These are phyloP conservation scores for Epicoccum nigrum DNA, from an alignment of 2,329 filamentous ascomycete genomes.

Conservation along the genomic window DNA sequence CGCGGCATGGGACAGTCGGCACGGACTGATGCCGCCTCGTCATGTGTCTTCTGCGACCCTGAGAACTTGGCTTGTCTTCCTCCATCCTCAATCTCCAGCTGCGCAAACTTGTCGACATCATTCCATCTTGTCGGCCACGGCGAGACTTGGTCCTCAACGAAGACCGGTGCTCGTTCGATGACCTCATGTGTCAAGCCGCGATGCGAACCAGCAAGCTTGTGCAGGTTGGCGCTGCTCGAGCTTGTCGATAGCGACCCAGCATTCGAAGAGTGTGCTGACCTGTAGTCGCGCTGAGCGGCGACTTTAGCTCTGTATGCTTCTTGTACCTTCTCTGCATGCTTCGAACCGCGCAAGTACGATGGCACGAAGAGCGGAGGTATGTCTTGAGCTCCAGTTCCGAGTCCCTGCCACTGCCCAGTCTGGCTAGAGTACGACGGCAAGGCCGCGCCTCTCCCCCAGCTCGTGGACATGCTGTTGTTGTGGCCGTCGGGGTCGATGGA, in stretches of 20 bases:
- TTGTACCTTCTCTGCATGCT: slow-evolving; percentile 77
- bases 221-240: slow-evolving; percentile 63
- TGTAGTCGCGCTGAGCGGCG: slow-evolving; percentile 53
- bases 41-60: slow-evolving; percentile 62
- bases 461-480: slow-evolving; percentile 50
- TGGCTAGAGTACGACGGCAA: slow-evolving; percentile 57
- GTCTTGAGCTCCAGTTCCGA: slow-evolving; percentile 33
- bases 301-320: slow-evolving; percentile 70
- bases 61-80: slow-evolving; percentile 72
- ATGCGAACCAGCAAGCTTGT: slow-evolving; percentile 69
- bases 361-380: slow-evolving; percentile 73
- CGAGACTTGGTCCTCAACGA: slow-evolving; percentile 65
- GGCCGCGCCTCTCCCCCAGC: slow-evolving; percentile 51
- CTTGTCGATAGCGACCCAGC: slow-evolving; percentile 60
- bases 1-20: slow-evolving; percentile 85
- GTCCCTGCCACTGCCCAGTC: slow-evolving; percentile 47
- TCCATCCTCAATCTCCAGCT: slow-evolving; percentile 75
- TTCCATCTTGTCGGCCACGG: slow-evolving; percentile 88
- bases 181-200: slow-evolving; percentile 83
- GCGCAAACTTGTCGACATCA: slow-evolving; percentile 73
- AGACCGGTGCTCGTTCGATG: slow-evolving; percentile 72
- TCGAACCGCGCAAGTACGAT: slow-evolving; percentile 79
- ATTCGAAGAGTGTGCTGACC: slow-evolving; percentile 53
- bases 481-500: slow-evolving; percentile 58
- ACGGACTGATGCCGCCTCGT: slow-evolving; percentile 82